Base-by-base conservation (phyloP, 768 basidiomycete genomes). In the Rhodotorula sphaerocarpa region DNA sequence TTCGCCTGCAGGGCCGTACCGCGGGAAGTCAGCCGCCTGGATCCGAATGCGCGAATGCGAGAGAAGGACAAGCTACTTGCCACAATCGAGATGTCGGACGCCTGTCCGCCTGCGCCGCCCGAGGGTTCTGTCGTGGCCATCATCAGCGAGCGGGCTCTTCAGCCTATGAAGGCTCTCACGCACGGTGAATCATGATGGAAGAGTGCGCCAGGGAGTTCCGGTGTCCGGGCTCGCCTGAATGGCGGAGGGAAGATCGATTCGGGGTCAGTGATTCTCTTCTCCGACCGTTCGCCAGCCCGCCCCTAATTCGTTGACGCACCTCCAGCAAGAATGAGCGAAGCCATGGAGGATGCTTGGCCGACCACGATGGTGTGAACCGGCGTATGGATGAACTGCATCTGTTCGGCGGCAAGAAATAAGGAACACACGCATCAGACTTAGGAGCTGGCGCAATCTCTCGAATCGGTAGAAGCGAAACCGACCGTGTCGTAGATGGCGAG, bases 161-260 rank as follows among this genome's bases (percentile, higher is more conserved):
- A n/a, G n/a, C n/a, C n/a, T n/a, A n/a, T n/a, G n/a, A n/a, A n/a
- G n/a, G n/a, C n/a, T n/a, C n/a, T n/a, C n/a, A 74, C 83, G 73
- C 74, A 93, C 92, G 93, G 75, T 97, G 93, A 58, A 97, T 96
- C 93, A 97, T 97, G 72, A 97, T 90, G 73, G 87, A 89, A 25
- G 90, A 86, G 74, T 96, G 88, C 18, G 90, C 90, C 61, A 97
- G 81, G 70, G 87, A 87, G 74, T 90, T 90, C 34, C 93, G 81
- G 74, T 92, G 90, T 41, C 92, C 92, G 69, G 80, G 84, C 77
- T 87, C 90, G 41, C 90, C 82, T 81, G 70, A 27, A 16, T n/a
- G 30, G 41, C 51, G 44, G 1, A 14, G 12, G 4, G 18, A 48
- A 31, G 2, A 18, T 25, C 16, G 18, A 28, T 16, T 39, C n/a